Conservation (phyloP, 306 rosid genomes). For the Vicia faba region DNA sequence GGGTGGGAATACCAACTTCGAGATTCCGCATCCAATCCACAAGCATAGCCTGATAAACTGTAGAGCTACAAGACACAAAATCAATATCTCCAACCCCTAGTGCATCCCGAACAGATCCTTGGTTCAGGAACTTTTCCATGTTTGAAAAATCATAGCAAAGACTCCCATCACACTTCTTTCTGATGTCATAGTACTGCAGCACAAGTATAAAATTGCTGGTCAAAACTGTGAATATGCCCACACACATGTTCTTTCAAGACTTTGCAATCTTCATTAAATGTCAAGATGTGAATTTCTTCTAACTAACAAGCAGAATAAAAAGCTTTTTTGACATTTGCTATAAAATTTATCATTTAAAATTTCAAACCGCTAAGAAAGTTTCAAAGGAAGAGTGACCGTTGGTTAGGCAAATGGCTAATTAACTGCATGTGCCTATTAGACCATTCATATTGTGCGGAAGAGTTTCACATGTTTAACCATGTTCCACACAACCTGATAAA, state of each 20-base stretch:
- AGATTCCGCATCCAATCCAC: conserved; percentile 97
- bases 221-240: conserved; percentile 39
- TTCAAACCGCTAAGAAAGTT: conserved; percentile 8
- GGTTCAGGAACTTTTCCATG: conserved; percentile 85
- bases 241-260: background rate
- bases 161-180: conserved; percentile 82
- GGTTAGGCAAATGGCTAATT: conserved; percentile 3
- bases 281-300: conserved; percentile 3
- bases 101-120: conserved; percentile 67
- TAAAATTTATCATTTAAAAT: conserved; percentile 19
- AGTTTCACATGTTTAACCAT: conserved; percentile 28
- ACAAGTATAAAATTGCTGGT: conserved; percentile 29
- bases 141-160: conserved; percentile 97
- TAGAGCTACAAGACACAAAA: conserved; percentile 88
- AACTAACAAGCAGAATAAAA: conserved; percentile 2
- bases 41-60: conserved; percentile 91
- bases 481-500: conserved; percentile 18
- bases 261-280: conserved; percentile 34
- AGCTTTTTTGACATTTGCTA: conserved; percentile 5
- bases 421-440: conserved; percentile 12
- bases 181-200: conserved; percentile 89
- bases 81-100: conserved; percentile 84
- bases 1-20: conserved; percentile 91
- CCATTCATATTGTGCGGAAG: background rate
- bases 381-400: conserved; percentile 15